Evolutionary conservation across 192 early-diverging fungal genomes (phyloP).

Genomic region (Martensiomyces pterosporus): DNA sequence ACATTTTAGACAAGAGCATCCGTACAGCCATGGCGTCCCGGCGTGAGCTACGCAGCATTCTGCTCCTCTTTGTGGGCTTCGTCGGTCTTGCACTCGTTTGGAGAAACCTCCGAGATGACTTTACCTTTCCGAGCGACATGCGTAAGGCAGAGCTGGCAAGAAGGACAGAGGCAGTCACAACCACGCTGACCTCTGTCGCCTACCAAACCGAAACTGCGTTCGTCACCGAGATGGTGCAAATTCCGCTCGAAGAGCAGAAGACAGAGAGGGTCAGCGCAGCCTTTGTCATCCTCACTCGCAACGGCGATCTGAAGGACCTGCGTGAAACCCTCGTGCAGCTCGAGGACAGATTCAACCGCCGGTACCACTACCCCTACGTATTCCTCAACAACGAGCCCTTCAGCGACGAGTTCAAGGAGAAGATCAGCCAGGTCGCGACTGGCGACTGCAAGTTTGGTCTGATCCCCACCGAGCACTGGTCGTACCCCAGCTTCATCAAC

Average conservation of each 20-base stretch:
- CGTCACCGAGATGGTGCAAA: not conserved
- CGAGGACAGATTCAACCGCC: conserved; percentile 55
- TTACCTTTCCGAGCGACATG: conserved; percentile 37
- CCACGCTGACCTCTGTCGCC: conserved; percentile 10
- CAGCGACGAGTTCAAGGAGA: conserved; percentile 43
- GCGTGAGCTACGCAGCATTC: conserved; percentile 25
- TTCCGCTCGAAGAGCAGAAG: not conserved
- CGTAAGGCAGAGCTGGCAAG: conserved; percentile 26
- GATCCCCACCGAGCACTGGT: conserved; percentile 62
- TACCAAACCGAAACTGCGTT: conserved; percentile 8
- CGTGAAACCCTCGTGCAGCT: conserved; percentile 55
- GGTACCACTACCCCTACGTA: conserved; percentile 59
- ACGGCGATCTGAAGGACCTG: conserved; percentile 12
- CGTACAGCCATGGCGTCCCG: conserved; percentile 4
- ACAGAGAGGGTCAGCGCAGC: conserved; percentile 8
- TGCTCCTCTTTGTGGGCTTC: conserved; percentile 26
- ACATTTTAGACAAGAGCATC: not conserved
- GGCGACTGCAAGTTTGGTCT: conserved; percentile 37
- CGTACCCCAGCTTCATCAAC: conserved; percentile 62
- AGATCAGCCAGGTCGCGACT: conserved; percentile 12
- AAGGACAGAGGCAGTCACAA: conserved; percentile 21
- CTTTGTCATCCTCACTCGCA: not conserved
- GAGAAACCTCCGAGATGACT: conserved; percentile 42
- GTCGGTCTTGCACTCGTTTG: conserved; percentile 25
- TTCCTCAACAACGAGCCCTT: conserved; percentile 60